Evolutionary conservation across 441 rosid genomes (phyloP).

Genomic region (Gossypium lobatum): DNA sequence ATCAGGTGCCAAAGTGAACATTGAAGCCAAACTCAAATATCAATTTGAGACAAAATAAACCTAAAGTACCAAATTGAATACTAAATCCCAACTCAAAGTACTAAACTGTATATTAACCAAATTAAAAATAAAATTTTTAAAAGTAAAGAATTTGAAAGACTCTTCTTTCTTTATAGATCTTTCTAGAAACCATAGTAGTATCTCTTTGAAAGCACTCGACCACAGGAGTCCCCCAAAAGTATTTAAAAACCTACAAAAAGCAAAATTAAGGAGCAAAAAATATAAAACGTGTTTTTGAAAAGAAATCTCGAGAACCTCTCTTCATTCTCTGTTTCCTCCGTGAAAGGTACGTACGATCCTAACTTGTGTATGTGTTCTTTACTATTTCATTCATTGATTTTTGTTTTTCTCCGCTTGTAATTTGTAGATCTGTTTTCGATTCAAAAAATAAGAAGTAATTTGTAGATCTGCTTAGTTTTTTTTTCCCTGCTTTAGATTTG

Average conservation of each 20-base stretch:
- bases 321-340: too few species aligned
- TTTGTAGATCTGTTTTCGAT: conserved; percentile 11
- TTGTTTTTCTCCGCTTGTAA: neutral
- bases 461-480: conserved; percentile 8
- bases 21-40: too few species aligned
- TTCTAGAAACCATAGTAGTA: conserved; percentile 10
- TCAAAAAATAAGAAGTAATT: neutral
- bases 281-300: neutral
- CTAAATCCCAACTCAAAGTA: too few species aligned
- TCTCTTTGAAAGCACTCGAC: neutral
- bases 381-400: neutral
- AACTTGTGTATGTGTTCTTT: neutral
- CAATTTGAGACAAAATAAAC: too few species aligned
- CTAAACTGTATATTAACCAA: too few species aligned
- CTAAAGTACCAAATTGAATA: too few species aligned
- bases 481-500: neutral
- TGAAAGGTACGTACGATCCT: conserved; percentile 12
- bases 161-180: neutral
- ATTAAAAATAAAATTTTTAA: too few species aligned
- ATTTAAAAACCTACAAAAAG: neutral
- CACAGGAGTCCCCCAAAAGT: neutral
- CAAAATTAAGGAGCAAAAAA: neutral
- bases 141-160: neutral
- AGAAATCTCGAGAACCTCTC: conserved; percentile 7
- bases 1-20: too few species aligned